Evolutionary conservation across 305 asterid species (phyloP).

Genomic region (Fraxinus greggii): DNA sequence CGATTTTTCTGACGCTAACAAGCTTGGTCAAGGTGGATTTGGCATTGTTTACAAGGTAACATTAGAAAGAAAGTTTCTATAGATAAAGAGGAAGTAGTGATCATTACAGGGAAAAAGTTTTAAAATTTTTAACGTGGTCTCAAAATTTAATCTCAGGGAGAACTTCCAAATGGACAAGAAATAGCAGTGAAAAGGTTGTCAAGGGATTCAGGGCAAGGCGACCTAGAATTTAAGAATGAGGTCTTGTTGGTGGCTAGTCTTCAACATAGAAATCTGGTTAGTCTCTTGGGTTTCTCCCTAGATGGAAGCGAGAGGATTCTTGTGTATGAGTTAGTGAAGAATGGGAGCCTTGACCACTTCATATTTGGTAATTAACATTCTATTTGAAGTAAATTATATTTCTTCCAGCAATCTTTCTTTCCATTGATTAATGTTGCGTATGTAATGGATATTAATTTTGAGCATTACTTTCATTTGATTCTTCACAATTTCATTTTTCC

Average conservation of each 20-base stretch:
- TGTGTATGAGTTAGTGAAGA: background rate
- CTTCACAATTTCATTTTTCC: background rate
- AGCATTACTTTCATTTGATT: background rate
- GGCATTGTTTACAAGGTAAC: background rate
- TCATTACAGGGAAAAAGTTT: background rate
- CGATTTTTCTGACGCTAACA: background rate
- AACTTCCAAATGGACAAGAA: background rate
- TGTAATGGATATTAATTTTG: too few relatives aligned
- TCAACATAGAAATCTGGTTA: background rate
- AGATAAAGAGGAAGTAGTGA: too few relatives aligned
- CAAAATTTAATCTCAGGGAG: background rate
- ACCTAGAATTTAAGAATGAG: background rate
- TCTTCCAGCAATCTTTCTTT: too few relatives aligned
- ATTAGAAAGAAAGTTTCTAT: background rate
- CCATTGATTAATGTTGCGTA: too few relatives aligned
- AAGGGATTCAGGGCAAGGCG: background rate
- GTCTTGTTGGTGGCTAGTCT: background rate
- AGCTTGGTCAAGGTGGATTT: background rate
- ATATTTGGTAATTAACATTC: background rate
- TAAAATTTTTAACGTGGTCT: background rate
- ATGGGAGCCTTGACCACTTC: constrained; percentile 9
- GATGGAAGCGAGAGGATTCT: background rate
- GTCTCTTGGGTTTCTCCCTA: background rate
- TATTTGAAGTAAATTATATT: background rate
- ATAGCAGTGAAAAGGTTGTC: background rate